Base-by-base conservation (phyloP, 2,329 filamentous ascomycete genomes). In the Alternaria conjuncta region DNA sequence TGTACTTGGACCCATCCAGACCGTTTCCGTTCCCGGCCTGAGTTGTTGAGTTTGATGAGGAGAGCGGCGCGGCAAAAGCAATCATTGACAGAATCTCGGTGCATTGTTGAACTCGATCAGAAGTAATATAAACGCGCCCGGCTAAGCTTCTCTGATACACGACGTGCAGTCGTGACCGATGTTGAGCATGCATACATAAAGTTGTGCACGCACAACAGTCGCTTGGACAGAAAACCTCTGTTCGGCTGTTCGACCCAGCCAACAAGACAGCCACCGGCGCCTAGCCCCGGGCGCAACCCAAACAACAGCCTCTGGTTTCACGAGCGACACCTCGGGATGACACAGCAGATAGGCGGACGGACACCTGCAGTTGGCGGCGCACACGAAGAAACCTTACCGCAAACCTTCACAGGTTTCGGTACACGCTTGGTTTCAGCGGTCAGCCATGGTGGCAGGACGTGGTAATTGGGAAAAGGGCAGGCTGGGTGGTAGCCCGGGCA, bases 401-500 rank as follows among this genome's bases (percentile, higher is more conserved):
- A 12, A 53, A 53, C 49, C 18, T 41, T 36, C 49, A 21, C 11
- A 53, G 28, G 20, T 41, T 12, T 53, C 20, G 28, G 49, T 30
- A 41, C 49, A 41, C 49, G 23, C 18, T 30, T 36, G 18, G 54
- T 56, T 56, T 56, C 54, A 56, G 54, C 54, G 20, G 26, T 47
- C 43, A 56, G 54, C 54, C 43, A 36, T 56, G 25, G 54, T 56
- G 28, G 43, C 43, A 46, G 54, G 43, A 53, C 32, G 36, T 41
- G 36, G 49, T 21, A 53, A 18, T 15, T 36, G 49, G 18, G 5
- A 21, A 36, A 53, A 21, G 30, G 36, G n/a, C 36, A 41, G 36
- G 36, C 36, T 45, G 43, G 43, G 43, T 20, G 43, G 43, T 45
- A 21, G 43, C 36, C 36, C 43, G 54, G 54, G 54, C 54, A 56